Base-by-base conservation (phyloP, 352 stramenopile genomes). In the Saprolegnia parasitica region DNA sequence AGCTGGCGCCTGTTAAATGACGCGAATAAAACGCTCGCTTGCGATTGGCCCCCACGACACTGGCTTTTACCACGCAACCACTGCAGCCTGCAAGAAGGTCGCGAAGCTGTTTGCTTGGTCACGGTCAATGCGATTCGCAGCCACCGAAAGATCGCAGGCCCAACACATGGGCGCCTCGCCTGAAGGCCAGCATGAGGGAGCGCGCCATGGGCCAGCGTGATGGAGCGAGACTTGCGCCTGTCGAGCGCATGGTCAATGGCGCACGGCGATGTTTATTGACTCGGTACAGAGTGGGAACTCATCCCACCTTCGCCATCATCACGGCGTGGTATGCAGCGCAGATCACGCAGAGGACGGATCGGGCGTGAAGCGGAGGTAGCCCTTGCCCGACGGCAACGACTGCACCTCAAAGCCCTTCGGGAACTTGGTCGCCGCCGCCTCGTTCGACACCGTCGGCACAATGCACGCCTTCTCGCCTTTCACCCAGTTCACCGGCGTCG, bases 401-500 rank as follows among this genome's bases (percentile, higher is more conserved):
- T 84, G 74, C 26, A 88, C 75, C 15, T 78, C 24, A 24, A 87
- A 60, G 35, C 74, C 75, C 24, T 88, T 84, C 42, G 78, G 74
- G 73, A 93, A 95, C 67, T 80, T 81, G 47, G 79, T 74, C 45
- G 78, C 77, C 16, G 88, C 81, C n/a, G 85, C 68, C 32, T 89
- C 78, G 40, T 82, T 71, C 45, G 81, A 76, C 24, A 96, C 70
- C 45, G 71, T 72, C 10, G 78, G 71, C 35, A 80, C 77, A 29
- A 98, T 78, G 63, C 93, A 91, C 47, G 85, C 78, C 1, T 78
- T 74, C 15, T 87, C 73, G 26, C 85, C 85, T 62, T 76, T 73
- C 66, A 84, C 78, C 83, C 85, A 93, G 72, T 93, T 91, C n/a
- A 81, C 81, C 0, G 85, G 85, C 16, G 84, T 91, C 23, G 84